These are phyloP conservation scores for Saccharomycopsis hybrid DNA, from an alignment of 1,139 yeast genomes.

Conservation along the genomic window DNA sequence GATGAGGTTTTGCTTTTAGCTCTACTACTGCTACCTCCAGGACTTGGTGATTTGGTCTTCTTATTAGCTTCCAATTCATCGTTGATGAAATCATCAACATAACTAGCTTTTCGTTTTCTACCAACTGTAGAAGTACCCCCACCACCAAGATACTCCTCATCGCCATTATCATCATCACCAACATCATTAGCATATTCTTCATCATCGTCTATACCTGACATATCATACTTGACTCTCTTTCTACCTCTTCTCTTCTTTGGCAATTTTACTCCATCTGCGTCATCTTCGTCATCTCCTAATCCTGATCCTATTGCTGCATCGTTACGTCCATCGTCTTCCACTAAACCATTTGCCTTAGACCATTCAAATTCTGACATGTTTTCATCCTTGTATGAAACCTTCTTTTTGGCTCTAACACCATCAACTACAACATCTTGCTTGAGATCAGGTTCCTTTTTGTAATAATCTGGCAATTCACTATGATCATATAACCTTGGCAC, in stretches of 20 bases:
- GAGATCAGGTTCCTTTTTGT: slow-evolving; percentile 50
- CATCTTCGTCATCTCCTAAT: too few species aligned
- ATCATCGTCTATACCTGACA: slow-evolving; percentile 3
- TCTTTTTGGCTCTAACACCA: slow-evolving; percentile 16
- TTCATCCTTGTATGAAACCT: slow-evolving; percentile 19
- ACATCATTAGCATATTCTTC: slow-evolving; percentile 22
- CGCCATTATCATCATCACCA: slow-evolving; percentile 20
- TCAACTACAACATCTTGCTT: slow-evolving; percentile 12
- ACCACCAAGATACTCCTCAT: neutral
- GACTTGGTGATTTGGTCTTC: neutral
- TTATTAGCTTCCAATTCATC: slow-evolving; percentile 15
- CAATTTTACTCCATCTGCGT: too few species aligned
- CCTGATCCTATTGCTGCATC: slow-evolving; percentile 28
- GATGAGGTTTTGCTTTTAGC: neutral
- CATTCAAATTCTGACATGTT: slow-evolving; percentile 21
- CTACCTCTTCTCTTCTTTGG: slow-evolving; percentile 21
- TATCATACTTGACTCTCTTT: slow-evolving; percentile 19
- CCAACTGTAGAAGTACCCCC: too few species aligned
- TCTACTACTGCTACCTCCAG: too few species aligned
- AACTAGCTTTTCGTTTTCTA: slow-evolving; percentile 22
- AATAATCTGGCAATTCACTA: slow-evolving; percentile 62
- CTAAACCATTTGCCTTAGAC: slow-evolving; percentile 25
- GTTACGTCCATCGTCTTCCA: slow-evolving; percentile 56
- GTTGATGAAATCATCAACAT: slow-evolving; percentile 10
- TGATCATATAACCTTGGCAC: slow-evolving; percentile 52